Percentiles rank a stretch among this genome's conserved stretches.
These are phyloP conservation scores for Nemania abortiva DNA, from an alignment of 2,329 filamentous ascomycete species.

Conservation along the genomic window DNA sequence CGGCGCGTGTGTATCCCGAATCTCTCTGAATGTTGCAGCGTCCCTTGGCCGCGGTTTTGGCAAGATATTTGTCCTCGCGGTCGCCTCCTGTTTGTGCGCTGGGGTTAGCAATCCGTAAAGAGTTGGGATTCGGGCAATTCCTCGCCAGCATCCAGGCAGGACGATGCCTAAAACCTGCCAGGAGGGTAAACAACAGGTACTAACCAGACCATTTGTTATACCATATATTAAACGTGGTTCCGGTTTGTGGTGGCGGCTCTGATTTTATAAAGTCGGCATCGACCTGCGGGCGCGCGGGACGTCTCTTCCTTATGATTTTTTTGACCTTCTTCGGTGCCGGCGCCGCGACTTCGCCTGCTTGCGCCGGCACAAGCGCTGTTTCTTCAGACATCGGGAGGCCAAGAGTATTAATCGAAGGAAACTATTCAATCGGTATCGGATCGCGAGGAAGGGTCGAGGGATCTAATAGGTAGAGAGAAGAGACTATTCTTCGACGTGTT, in stretches of 20 bases:
- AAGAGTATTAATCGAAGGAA: slow-evolving; percentile 16
- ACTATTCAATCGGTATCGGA: slow-evolving; percentile 8
- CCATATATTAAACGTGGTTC: slow-evolving; percentile 98
- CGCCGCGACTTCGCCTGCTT: slow-evolving; percentile 59
- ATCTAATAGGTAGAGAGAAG: background rate
- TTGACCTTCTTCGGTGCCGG: slow-evolving; percentile 76
- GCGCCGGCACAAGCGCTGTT: slow-evolving; percentile 46
- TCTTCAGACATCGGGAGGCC: slow-evolving; percentile 48
- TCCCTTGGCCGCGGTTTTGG: slow-evolving; percentile 82
- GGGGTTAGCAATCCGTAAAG: no score
- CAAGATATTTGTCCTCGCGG: slow-evolving; percentile 89
- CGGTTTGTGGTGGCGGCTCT: slow-evolving; percentile 90
- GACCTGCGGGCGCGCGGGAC: slow-evolving; percentile 90
- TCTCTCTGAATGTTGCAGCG: slow-evolving; percentile 89
- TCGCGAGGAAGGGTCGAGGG: background rate
- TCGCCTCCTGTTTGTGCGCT: slow-evolving; percentile 74
- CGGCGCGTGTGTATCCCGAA: slow-evolving; percentile 81
- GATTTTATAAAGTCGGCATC: slow-evolving; percentile 85
- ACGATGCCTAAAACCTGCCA: no score
- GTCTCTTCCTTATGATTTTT: slow-evolving; percentile 88
- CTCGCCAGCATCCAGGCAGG: no score
- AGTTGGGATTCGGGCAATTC: no score
- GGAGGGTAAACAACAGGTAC: no score
- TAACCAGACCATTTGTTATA: slow-evolving; percentile 87
- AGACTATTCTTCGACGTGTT: slow-evolving; percentile 10